phyloP scores from a whole-genome alignment of 495 filamentous ascomycete genomes.

The Friedmanniomyces endolithicus region DNA sequence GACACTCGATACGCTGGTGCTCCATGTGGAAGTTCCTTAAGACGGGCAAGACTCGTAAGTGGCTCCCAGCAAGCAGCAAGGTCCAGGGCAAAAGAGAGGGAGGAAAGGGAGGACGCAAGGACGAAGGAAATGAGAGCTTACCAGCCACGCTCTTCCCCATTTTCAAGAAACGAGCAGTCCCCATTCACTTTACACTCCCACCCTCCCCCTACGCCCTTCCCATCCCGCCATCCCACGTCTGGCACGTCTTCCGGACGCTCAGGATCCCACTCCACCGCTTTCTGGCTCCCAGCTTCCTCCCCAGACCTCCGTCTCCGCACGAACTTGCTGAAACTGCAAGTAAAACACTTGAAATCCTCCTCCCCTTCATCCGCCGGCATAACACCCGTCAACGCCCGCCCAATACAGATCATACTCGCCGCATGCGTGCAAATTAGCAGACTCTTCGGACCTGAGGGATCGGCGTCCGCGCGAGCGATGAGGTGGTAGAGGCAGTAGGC shows the following conservation, averaged over 20 bases:
- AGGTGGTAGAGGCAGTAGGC: constrained; percentile 57
- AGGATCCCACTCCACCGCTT: constrained; percentile 18
- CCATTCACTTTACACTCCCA: constrained; percentile 73
- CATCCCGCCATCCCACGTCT: constrained; percentile 43
- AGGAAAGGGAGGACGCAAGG: not conserved
- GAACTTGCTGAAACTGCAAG: constrained; percentile 64
- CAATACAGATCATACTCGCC: constrained; percentile 73
- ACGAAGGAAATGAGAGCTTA: constrained; percentile 36
- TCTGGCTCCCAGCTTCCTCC: constrained; percentile 3
- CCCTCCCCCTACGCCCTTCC: constrained; percentile 60
- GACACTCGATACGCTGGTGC: not conserved
- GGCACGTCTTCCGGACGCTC: constrained; percentile 32
- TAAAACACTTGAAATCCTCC: constrained; percentile 80
- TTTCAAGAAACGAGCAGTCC: constrained; percentile 65
- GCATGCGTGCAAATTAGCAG: constrained; percentile 85
- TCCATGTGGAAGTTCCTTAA: constrained; percentile 19
- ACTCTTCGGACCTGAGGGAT: constrained; percentile 41
- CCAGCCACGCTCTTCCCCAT: constrained; percentile 83
- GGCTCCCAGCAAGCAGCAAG: not conserved
- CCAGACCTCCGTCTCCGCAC: constrained; percentile 20
- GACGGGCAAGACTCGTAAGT: constrained; percentile 11
- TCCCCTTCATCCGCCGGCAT: constrained; percentile 55
- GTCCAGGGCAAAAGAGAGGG: not conserved
- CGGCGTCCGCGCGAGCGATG: constrained; percentile 56
- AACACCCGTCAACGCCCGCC: constrained; percentile 59